phyloP scores from a whole-genome alignment of 2,329 filamentous ascomycete genomes.

The Colletotrichum sp. region DNA sequence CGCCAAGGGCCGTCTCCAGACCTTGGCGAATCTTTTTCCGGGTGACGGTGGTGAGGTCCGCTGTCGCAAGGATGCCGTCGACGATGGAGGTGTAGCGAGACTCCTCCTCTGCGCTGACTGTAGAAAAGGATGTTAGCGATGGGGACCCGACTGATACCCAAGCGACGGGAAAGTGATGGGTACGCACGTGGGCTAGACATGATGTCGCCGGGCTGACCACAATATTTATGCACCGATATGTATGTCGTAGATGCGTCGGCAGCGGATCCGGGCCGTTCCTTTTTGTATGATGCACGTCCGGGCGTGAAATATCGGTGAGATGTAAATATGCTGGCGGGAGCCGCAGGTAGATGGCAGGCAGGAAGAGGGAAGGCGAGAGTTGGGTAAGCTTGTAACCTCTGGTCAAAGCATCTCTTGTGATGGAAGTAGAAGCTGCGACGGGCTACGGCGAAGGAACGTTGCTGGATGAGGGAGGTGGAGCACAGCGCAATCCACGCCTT shows the following conservation, averaged over 20 bases:
- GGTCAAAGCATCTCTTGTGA: conserved; percentile 16
- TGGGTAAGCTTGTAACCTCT: not conserved
- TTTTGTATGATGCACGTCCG: not conserved
- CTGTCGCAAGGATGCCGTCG: conserved; percentile 62
- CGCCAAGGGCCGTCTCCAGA: conserved; percentile 58
- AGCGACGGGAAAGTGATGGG: not conserved
- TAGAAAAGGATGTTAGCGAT: not conserved
- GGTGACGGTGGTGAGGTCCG: conserved; percentile 67
- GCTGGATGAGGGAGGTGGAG: not conserved
- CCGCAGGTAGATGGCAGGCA: not conserved
- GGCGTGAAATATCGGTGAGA: not conserved
- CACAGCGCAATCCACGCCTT: conserved; percentile 12
- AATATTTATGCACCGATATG: not conserved
- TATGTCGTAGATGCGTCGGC: not conserved
- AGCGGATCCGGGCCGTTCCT: not conserved
- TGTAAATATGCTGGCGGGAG: not conserved
- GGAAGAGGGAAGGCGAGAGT: not conserved
- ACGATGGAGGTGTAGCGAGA: conserved; percentile 62
- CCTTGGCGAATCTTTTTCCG: conserved; percentile 66
- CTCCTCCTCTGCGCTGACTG: conserved; percentile 57
- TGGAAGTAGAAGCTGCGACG: not conserved
- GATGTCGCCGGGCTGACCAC: not conserved
- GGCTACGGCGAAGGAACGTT: not conserved
- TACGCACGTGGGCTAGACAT: conserved; percentile 21
- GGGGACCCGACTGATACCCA: no score